phyloP scores from a whole-genome alignment of 2,329 filamentous ascomycete species.

The Exutisphaerella laricina region DNA sequence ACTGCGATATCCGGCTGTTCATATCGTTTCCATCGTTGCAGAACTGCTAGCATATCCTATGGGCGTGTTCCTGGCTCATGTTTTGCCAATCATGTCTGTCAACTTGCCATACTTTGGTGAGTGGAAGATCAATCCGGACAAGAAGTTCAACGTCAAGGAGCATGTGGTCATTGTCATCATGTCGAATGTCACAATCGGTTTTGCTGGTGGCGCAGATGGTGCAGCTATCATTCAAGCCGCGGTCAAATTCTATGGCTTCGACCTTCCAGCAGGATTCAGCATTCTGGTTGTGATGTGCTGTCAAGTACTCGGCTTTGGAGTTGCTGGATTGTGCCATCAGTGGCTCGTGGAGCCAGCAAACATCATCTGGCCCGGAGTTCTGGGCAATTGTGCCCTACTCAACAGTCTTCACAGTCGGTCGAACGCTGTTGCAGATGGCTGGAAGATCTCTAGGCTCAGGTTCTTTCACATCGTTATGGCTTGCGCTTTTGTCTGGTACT shows the following conservation, averaged over 20 bases:
- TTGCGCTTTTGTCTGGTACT: constrained; percentile 69
- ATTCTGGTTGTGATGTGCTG: constrained; percentile 78
- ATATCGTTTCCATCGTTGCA: constrained; percentile 83
- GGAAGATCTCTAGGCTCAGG: constrained; percentile 68
- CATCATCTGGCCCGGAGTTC: constrained; percentile 87
- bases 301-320: constrained; percentile 79
- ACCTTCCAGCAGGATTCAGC: constrained; percentile 70
- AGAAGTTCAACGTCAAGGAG: constrained; percentile 25
- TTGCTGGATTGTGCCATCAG: constrained; percentile 73
- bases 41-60: constrained; percentile 78
- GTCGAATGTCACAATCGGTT: constrained; percentile 48
- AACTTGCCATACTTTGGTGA: constrained; percentile 44
- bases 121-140: constrained; percentile 27
- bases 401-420: constrained; percentile 71
- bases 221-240: constrained; percentile 70
- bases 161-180: constrained; percentile 43
- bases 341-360: constrained; percentile 79
- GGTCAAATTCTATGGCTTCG: constrained; percentile 80
- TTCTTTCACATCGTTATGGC: constrained; percentile 75
- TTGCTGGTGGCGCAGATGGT: constrained; percentile 49
- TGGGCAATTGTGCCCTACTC: constrained; percentile 88
- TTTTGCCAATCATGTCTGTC: constrained; percentile 55
- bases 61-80: constrained; percentile 70
- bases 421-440: constrained; percentile 65
- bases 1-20: constrained; percentile 81